phyloP scores from a whole-genome alignment of 1,284 basidiomycete species.

The Apiotrichum siamense region DNA sequence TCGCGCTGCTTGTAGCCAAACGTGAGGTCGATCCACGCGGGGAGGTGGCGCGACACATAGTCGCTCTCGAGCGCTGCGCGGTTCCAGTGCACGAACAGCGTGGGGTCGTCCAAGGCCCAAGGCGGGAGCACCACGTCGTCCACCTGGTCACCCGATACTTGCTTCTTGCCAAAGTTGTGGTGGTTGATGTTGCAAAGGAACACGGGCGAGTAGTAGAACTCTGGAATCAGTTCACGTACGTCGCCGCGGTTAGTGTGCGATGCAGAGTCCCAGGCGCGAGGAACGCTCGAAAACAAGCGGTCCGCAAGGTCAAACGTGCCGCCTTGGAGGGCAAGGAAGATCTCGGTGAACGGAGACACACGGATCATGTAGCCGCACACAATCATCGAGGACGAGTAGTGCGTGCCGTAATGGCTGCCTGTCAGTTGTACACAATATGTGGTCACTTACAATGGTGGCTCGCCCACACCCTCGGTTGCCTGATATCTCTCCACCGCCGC shows the following conservation, averaged over 20 bases:
- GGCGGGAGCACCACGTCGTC: slow-evolving; percentile 83
- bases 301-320: slow-evolving; percentile 97
- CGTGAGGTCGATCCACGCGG: slow-evolving; percentile 88
- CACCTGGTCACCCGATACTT: slow-evolving; percentile 72
- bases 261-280: slow-evolving; percentile 76
- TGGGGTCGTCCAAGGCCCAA: slow-evolving; percentile 81
- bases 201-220: slow-evolving; percentile 63
- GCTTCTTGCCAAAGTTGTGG: slow-evolving; percentile 76
- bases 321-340: slow-evolving; percentile 70
- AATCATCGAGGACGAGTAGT: slow-evolving; percentile 95
- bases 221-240: slow-evolving; percentile 88
- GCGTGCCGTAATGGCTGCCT: slow-evolving; percentile 71
- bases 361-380: slow-evolving; percentile 92
- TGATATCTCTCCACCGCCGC: slow-evolving; percentile 69
- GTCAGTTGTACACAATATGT: neutral
- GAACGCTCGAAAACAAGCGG: slow-evolving; percentile 76
- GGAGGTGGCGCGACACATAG: slow-evolving; percentile 76
- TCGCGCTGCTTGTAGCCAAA: slow-evolving; percentile 77
- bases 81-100: slow-evolving; percentile 76
- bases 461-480: slow-evolving; percentile 71
- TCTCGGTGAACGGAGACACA: slow-evolving; percentile 80
- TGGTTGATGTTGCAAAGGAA: slow-evolving; percentile 55
- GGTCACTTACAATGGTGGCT: slow-evolving; percentile 61
- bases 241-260: slow-evolving; percentile 82
- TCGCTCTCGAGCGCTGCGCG: slow-evolving; percentile 84